These are phyloP conservation scores for Tulasnella sp. DNA, from an alignment of 768 basidiomycete genomes.

Conservation along the genomic window DNA sequence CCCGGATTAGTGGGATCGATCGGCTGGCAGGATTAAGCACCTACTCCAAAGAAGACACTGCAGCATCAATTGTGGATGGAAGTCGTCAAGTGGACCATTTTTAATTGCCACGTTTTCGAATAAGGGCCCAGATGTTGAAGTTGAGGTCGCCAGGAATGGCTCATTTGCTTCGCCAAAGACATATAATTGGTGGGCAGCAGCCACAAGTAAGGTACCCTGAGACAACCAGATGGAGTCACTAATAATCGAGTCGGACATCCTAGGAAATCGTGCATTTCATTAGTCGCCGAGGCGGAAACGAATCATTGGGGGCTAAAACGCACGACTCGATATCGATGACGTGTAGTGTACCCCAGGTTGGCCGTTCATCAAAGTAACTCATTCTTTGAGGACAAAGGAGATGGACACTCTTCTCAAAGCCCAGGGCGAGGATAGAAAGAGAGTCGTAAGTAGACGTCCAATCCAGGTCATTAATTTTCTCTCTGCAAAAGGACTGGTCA, in stretches of 20 bases:
- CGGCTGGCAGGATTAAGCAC: slow-evolving; percentile 32
- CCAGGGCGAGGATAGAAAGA: slow-evolving; percentile 87
- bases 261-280: slow-evolving; percentile 34
- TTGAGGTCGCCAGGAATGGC: slow-evolving; percentile 30
- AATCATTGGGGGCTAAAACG: slow-evolving; percentile 33
- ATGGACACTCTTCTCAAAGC: slow-evolving; percentile 72
- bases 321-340: slow-evolving; percentile 67
- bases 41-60: slow-evolving; percentile 91
- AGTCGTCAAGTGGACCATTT: slow-evolving; percentile 85
- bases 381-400: slow-evolving; percentile 90
- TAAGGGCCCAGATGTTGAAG: slow-evolving; percentile 46
- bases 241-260: slow-evolving; percentile 73
- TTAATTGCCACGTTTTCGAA: slow-evolving; percentile 77
- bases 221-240: slow-evolving; percentile 89
- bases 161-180: slow-evolving; percentile 56
- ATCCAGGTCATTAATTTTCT: slow-evolving; percentile 67
- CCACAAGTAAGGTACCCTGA: slow-evolving; percentile 75
- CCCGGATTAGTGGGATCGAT: slow-evolving; percentile 6
- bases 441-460: slow-evolving; percentile 84
- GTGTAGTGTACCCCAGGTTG: slow-evolving; percentile 71
- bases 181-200: slow-evolving; percentile 76
- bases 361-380: slow-evolving; percentile 81
- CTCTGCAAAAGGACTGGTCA: slow-evolving; percentile 28
- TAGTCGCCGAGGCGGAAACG: not conserved
- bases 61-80: slow-evolving; percentile 87